Percentiles rank a stretch among this genome's conserved stretches.
Evolutionary conservation across 192 early-diverging fungal species (phyloP).

Genomic region (Thamnidium elegans): DNA sequence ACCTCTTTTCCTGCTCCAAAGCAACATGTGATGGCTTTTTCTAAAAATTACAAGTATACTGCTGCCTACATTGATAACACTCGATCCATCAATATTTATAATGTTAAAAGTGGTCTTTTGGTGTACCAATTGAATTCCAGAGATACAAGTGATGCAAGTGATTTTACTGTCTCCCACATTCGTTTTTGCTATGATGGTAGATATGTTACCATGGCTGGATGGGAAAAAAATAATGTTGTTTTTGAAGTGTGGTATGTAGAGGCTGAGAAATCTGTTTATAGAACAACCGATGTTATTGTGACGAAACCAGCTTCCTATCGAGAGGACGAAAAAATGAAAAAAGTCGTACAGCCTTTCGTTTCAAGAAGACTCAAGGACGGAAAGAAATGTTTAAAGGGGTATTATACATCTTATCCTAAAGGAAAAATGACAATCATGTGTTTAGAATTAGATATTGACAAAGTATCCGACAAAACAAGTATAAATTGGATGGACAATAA

Average conservation of each 20-base stretch:
- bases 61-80: conserved; percentile 1
- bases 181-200: conserved; percentile 2
- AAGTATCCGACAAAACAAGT: not conserved
- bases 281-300: not conserved
- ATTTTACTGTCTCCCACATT: not conserved
- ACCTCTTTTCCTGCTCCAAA: not conserved
- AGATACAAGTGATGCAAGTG: too few species aligned
- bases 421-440: too few species aligned
- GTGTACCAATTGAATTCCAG: not conserved
- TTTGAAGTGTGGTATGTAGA: conserved; percentile 1
- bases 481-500: not conserved
- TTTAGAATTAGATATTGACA: not conserved
- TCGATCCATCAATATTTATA: not conserved
- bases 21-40: conserved; percentile 7
- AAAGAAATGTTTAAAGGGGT: too few species aligned
- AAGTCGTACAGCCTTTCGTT: too few species aligned
- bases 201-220: not conserved
- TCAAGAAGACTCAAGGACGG: too few species aligned
- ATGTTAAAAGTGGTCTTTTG: not conserved
- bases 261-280: conserved; percentile 1
- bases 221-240: not conserved
- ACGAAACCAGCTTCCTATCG: not conserved
- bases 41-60: conserved; percentile 1
- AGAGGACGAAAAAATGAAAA: too few species aligned
- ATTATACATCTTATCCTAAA: too few species aligned